These are phyloP conservation scores for Saksenaea oblongispora DNA, from an alignment of 371 early-diverging fungal species.

Conservation along the genomic window DNA sequence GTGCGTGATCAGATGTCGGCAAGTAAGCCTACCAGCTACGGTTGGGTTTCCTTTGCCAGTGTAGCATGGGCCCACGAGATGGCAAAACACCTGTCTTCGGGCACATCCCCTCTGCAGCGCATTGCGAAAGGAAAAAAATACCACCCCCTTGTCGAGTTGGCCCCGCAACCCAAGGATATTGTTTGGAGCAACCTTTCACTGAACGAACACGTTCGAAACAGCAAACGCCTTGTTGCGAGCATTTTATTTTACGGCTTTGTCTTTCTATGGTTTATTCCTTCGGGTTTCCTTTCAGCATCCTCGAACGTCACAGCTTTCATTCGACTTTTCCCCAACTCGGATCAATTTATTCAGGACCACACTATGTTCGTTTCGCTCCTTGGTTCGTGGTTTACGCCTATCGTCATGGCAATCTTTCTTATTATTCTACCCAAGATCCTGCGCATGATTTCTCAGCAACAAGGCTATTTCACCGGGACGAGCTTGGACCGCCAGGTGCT, in stretches of 20 bases:
- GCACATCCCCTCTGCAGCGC: constrained; percentile 12
- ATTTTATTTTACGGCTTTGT: constrained; percentile 60
- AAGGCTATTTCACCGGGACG: constrained; percentile 77
- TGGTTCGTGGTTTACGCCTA: constrained; percentile 71
- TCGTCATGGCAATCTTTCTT: constrained; percentile 71
- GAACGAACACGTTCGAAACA: constrained; percentile 53
- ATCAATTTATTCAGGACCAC: constrained; percentile 51
- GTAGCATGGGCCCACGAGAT: constrained; percentile 66
- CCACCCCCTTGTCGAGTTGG: constrained; percentile 38
- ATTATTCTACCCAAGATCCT: constrained; percentile 70
- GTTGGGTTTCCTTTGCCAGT: constrained; percentile 72
- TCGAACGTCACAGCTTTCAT: constrained; percentile 59
- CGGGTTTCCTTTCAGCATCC: constrained; percentile 61
- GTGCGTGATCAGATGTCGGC: constrained; percentile 48
- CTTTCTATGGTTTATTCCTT: constrained; percentile 71
- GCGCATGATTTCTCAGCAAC: constrained; percentile 67
- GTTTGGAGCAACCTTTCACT: constrained; percentile 79
- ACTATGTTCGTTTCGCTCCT: constrained; percentile 57
- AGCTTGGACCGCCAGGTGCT: constrained; percentile 77
- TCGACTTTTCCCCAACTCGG: constrained; percentile 51
- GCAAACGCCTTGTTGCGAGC: constrained; percentile 59
- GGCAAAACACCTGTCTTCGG: constrained; percentile 35
- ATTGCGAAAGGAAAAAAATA: constrained; percentile 6
- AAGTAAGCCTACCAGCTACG: constrained; percentile 68
- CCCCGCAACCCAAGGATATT: constrained; percentile 79